Evolutionary conservation across 176 grass and related monocot species (phyloP).

Genomic region (Carex kokanica): DNA sequence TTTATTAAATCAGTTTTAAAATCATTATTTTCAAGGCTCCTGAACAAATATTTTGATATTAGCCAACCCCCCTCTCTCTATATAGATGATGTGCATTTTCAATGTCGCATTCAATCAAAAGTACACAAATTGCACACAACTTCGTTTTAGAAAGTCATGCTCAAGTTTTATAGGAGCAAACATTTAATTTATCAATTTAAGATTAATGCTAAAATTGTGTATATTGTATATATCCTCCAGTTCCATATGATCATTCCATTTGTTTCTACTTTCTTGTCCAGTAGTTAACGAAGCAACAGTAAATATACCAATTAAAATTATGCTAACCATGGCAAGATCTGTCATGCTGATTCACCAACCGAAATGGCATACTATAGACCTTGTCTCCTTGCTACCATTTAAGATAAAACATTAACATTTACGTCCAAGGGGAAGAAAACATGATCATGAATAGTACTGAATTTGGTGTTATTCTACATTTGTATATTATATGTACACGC

Average conservation of each 20-base stretch:
- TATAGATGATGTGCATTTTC: too few species aligned
- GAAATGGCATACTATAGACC: neutral
- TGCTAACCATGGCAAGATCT: neutral
- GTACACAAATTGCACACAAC: too few species aligned
- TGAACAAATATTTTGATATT: too few species aligned
- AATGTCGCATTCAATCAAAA: too few species aligned
- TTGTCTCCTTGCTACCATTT: slow-evolving; percentile 13
- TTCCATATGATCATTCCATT: neutral
- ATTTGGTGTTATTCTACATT: slow-evolving; percentile 10
- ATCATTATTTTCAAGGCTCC: too few species aligned
- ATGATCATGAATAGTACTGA: neutral
- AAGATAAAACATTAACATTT: neutral
- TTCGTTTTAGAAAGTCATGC: too few species aligned
- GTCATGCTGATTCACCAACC: neutral
- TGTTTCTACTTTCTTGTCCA: neutral
- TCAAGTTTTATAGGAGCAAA: too few species aligned
- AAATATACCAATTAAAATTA: neutral
- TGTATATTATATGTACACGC: neutral
- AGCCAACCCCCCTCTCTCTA: too few species aligned
- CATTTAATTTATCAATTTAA: too few species aligned
- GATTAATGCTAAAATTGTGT: neutral
- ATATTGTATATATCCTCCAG: neutral
- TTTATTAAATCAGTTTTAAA: too few species aligned
- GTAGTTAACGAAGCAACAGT: neutral
- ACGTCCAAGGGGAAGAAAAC: neutral